Evolutionary conservation across 805 yeast species (phyloP).

Genomic region (Hanseniaspora pseudoguilliermondii): DNA sequence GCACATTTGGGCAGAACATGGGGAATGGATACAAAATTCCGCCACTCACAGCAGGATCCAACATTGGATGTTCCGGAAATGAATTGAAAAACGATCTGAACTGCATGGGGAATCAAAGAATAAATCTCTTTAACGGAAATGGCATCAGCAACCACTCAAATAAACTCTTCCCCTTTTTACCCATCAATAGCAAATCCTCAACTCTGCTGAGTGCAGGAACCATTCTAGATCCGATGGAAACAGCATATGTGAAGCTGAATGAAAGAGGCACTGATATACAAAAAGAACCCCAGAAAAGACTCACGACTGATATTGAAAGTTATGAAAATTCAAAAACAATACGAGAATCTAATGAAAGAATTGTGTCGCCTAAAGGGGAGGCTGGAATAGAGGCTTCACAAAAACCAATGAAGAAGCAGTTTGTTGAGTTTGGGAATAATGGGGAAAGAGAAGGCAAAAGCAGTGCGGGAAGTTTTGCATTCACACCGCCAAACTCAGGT

Average conservation of each 20-base stretch:
- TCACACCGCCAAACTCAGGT: conserved; percentile 6
- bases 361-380: background rate
- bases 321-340: background rate
- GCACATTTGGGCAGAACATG: background rate
- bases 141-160: background rate
- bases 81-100: background rate
- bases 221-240: background rate
- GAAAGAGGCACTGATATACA: background rate
- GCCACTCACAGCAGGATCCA: background rate
- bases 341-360: background rate
- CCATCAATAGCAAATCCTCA: background rate
- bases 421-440: background rate
- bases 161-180: background rate
- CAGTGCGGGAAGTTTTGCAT: background rate
- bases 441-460: background rate
- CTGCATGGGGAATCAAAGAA: background rate
- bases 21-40: background rate
- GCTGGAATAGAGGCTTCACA: no score
- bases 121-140: background rate
- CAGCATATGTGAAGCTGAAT: background rate
- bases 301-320: background rate
- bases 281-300: background rate
- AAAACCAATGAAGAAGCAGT: background rate
- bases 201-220: background rate
- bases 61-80: background rate